Evolutionary conservation across 441 rosid genomes (phyloP).

Genomic region (Viola pubescens): DNA sequence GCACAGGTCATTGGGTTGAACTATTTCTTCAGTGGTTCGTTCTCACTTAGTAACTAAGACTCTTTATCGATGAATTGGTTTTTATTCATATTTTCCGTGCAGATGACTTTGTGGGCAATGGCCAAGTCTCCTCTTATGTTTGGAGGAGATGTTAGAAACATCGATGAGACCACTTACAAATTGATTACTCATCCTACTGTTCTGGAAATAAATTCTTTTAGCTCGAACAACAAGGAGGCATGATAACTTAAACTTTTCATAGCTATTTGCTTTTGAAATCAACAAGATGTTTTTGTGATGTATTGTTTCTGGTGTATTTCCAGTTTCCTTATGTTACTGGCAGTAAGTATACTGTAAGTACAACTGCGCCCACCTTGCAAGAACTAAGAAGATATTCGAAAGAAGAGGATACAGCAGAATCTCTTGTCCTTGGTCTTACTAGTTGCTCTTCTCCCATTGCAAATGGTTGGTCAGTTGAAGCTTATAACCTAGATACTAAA

Average conservation of each 20-base stretch:
- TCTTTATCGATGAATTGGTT: slow-evolving; percentile 4
- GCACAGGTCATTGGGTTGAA: slow-evolving; percentile 45
- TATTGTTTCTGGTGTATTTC: slow-evolving; percentile 5
- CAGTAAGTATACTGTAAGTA: slow-evolving; percentile 13
- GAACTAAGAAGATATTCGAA: slow-evolving; percentile 11
- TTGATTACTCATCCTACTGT: slow-evolving; percentile 66
- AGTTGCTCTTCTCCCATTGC: slow-evolving; percentile 65
- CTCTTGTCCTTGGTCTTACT: slow-evolving; percentile 41
- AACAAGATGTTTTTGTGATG: slow-evolving; percentile 4
- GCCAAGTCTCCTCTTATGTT: slow-evolving; percentile 93
- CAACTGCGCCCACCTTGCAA: slow-evolving; percentile 12
- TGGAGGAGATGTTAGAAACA: slow-evolving; percentile 84
- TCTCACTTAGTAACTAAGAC: slow-evolving; percentile 3
- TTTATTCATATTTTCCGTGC: slow-evolving; percentile 16
- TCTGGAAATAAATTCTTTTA: slow-evolving; percentile 62
- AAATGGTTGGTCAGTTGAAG: slow-evolving; percentile 52
- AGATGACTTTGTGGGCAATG: slow-evolving; percentile 96
- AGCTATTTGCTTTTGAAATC: neutral
- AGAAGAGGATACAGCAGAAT: slow-evolving; percentile 19
- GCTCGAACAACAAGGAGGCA: slow-evolving; percentile 76
- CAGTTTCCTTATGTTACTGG: slow-evolving; percentile 60
- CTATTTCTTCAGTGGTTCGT: neutral
- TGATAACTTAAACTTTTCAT: slow-evolving; percentile 9
- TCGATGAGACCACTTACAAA: slow-evolving; percentile 51
- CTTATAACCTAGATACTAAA: slow-evolving; percentile 36